Evolutionary conservation across 2,329 filamentous ascomycete genomes (phyloP), one percentile per base, ranked within the genome.

Genomic region (Penicillium psychrosexuale): DNA sequence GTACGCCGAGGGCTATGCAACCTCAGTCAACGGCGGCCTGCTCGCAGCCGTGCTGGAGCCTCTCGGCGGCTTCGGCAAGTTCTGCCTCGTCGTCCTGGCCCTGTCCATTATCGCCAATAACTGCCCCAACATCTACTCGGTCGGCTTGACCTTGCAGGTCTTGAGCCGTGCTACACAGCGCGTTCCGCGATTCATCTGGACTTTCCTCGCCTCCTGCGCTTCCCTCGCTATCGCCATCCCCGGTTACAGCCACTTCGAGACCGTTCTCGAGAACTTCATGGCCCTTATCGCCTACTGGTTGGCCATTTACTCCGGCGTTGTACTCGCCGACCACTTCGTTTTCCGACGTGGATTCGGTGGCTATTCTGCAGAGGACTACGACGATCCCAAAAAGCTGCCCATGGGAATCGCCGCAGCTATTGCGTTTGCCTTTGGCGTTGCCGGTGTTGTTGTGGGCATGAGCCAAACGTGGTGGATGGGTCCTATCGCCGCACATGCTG

Each of bases 51-150:
- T 89, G 3, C 78, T 90, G 54, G 81, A 83, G 8, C 79, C 79
- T 5, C 76, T 89, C 0, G 87, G 87, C 36, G 78, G 77, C 43
- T 90, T 91, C 67, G 88, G 88, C 59, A 80, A 87, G 67, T 89
- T 90, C 78, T 90, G 87, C 69, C 72, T 88, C 27, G 79, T 87
- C 50, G 77, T 89, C 44, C 79, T 89, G 8, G 84, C 84, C 2
- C 78, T 89, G 13, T 84, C 82, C 50, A 87, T 87, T 67, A 79
- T 89, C 58, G 86, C 84, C 55, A 88, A 87, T 75, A 89, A 89
- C 73, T 86, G 83, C 67, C 85, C 85, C 6, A 88, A 88, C 69
- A 84, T 87, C 70, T 91, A 91, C 78, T 89, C 85, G 17, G 82
- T 85, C 45, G 81, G 82, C 6, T 78, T 91, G 37, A 85, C 84